These are phyloP conservation scores for Salvia rosmarinus DNA, from an alignment of 257 asterid species.

Conservation along the genomic window DNA sequence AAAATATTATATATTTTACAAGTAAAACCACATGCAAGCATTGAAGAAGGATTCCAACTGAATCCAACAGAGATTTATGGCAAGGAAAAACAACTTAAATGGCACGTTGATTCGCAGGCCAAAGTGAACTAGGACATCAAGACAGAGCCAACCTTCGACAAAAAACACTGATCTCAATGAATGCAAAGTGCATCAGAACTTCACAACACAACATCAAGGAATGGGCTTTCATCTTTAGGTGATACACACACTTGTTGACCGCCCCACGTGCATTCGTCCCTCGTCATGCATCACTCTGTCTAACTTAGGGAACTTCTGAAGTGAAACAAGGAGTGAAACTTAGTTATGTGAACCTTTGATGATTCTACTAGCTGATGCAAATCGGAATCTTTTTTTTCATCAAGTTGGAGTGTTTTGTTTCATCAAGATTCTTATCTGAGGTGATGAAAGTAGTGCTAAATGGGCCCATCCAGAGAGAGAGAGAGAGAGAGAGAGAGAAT, in stretches of 20 bases:
- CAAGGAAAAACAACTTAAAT: slow-evolving; percentile 23
- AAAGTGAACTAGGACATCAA: slow-evolving; percentile 25
- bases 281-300: slow-evolving; percentile 40
- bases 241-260: slow-evolving; percentile 44
- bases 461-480: slow-evolving; percentile 22
- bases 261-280: slow-evolving; percentile 52
- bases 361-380: slow-evolving; percentile 21
- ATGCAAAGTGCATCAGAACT: slow-evolving; percentile 28
- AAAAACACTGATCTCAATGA: slow-evolving; percentile 34
- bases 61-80: too few species aligned
- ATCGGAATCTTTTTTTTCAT: slow-evolving; percentile 33
- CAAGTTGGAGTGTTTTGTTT: slow-evolving; percentile 37
- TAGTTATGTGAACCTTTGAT: slow-evolving; percentile 3
- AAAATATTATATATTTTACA: too few species aligned
- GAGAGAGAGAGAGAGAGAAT: slow-evolving; percentile 38
- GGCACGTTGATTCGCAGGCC: slow-evolving; percentile 33
- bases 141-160: slow-evolving; percentile 40
- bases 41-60: too few species aligned
- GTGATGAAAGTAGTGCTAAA: slow-evolving; percentile 50
- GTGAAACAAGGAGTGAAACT: too few species aligned
- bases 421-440: slow-evolving; percentile 44
- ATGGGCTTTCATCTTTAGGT: slow-evolving; percentile 54
- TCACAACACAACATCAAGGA: slow-evolving; percentile 46
- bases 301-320: slow-evolving; percentile 29
- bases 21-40: too few species aligned